A percentile compares a stretch with the other conserved stretches of the same genome.
These are phyloP conservation scores for Madurella mycetomatis DNA, from an alignment of 2,329 filamentous ascomycete genomes.

Conservation along the genomic window DNA sequence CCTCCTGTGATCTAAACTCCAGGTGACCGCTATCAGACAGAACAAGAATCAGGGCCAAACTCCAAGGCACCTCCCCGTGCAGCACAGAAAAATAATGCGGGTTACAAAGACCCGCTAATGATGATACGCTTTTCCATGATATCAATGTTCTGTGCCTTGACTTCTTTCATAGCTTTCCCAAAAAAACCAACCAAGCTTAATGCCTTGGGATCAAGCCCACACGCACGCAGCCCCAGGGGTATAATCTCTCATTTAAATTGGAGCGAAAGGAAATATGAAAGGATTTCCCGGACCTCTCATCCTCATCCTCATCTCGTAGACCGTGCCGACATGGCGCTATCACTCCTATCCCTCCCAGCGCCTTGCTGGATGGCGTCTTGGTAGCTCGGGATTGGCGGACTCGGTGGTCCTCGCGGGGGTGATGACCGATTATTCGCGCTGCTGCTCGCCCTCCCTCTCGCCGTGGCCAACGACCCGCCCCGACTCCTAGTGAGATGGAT, in stretches of 20 bases:
- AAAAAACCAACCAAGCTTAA: too few relatives aligned
- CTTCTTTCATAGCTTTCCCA: too few relatives aligned
- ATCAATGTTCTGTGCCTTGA: too few relatives aligned
- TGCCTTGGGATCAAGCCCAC: too few relatives aligned
- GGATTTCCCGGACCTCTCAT: not conserved
- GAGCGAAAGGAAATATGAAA: not conserved
- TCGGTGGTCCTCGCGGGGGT: conserved; percentile 28
- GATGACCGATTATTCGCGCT: conserved; percentile 16
- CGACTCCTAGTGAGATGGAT: conserved; percentile 49
- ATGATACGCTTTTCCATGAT: too few relatives aligned
- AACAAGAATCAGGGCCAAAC: too few relatives aligned
- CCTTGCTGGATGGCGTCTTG: conserved; percentile 65
- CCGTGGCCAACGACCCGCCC: conserved; percentile 44
- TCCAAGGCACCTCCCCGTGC: too few relatives aligned
- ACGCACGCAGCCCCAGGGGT: not conserved
- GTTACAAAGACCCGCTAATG: too few relatives aligned
- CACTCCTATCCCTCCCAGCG: conserved; percentile 43
- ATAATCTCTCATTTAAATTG: not conserved
- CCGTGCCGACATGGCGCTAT: conserved; percentile 32
- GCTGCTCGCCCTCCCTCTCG: conserved; percentile 26
- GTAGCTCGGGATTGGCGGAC: conserved; percentile 76
- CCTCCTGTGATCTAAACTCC: too few relatives aligned
- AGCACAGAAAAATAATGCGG: too few relatives aligned
- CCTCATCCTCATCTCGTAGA: conserved; percentile 12
- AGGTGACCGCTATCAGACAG: too few relatives aligned